Evolutionary conservation across 345 rosid genomes (phyloP).

Genomic region (Citrus medica): DNA sequence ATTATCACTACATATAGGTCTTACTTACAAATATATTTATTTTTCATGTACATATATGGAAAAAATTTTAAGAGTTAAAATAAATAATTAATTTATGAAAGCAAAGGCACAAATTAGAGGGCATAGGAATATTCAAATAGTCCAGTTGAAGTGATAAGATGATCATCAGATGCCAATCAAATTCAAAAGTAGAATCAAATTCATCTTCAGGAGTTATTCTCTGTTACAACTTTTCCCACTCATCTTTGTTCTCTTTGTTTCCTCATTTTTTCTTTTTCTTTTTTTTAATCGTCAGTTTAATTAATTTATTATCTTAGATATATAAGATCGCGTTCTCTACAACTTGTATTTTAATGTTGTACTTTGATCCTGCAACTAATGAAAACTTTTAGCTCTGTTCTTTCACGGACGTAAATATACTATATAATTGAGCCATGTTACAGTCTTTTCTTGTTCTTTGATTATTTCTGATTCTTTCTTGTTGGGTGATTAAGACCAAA

Average conservation of each 20-base stretch:
- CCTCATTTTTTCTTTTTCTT: not conserved
- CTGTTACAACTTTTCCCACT: not conserved
- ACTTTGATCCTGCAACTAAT: no score
- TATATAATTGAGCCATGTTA: no score
- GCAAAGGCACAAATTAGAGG: not conserved
- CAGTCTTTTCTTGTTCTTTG: no score
- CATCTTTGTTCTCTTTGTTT: not conserved
- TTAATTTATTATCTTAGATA: not conserved
- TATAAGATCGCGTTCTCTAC: no score
- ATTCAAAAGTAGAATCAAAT: not conserved
- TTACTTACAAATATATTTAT: no score
- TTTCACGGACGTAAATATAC: no score
- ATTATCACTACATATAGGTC: no score
- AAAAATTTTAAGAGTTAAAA: not conserved
- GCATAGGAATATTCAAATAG: not conserved
- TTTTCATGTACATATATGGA: constrained; percentile 34
- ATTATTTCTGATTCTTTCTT: no score
- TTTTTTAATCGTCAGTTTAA: not conserved
- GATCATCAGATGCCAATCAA: not conserved
- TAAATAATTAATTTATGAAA: not conserved
- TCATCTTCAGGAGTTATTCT: not conserved
- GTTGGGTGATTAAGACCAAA: no score
- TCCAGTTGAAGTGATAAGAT: not conserved
- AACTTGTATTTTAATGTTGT: no score
- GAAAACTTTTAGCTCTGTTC: no score